Conservation (phyloP, 176 grass and related monocot species). For the Triticum turgidum region DNA sequence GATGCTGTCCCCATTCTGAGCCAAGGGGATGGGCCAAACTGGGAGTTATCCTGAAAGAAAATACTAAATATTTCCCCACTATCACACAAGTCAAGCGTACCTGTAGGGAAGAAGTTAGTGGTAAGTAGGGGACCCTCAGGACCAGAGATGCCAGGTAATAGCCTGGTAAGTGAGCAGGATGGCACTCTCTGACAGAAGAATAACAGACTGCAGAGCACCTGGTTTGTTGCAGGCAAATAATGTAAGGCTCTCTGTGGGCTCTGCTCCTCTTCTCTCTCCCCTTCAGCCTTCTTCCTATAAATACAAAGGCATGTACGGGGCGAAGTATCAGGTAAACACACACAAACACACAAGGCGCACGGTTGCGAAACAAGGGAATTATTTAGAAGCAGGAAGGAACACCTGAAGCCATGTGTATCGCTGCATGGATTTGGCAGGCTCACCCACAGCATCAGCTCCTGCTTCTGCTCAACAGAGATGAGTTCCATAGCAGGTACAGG, state of each 20-base stretch:
- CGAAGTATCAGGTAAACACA: slow-evolving; percentile 34
- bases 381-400: slow-evolving; percentile 10
- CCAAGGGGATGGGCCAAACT: not conserved
- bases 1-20: not conserved
- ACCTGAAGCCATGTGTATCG: slow-evolving; percentile 77
- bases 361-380: not conserved
- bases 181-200: slow-evolving; percentile 32
- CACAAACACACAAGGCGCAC: not conserved
- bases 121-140: slow-evolving; percentile 10
- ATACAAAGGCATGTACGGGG: slow-evolving; percentile 35
- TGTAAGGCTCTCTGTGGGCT: slow-evolving; percentile 27
- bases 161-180: slow-evolving; percentile 27
- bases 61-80: slow-evolving; percentile 28
- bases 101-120: slow-evolving; percentile 4
- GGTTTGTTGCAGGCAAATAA: slow-evolving; percentile 37
- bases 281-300: slow-evolving; percentile 43
- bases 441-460: slow-evolving; percentile 74
- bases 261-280: not conserved
- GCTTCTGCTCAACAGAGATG: slow-evolving; percentile 83
- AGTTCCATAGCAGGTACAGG: slow-evolving; percentile 67
- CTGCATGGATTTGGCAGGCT: slow-evolving; percentile 92
- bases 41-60: not conserved
- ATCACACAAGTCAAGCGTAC: not conserved
- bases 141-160: slow-evolving; percentile 18
- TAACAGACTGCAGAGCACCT: slow-evolving; percentile 28